Evolutionary conservation across 2,329 filamentous ascomycete species (phyloP).

Genomic region (Phaeosphaeriaceae sp.): DNA sequence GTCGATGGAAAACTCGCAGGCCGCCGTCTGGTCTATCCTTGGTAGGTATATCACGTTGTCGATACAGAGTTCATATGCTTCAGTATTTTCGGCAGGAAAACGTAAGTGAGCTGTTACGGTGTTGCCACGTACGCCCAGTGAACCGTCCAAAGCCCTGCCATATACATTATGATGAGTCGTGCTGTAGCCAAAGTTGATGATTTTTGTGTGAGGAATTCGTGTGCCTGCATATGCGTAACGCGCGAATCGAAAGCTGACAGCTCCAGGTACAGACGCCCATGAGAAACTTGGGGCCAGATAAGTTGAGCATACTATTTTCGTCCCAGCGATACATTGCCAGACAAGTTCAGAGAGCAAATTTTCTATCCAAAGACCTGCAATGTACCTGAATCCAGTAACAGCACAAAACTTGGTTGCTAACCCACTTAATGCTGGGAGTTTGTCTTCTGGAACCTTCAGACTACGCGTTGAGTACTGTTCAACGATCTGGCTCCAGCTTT

Average conservation of each 20-base stretch:
- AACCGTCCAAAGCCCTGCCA: not conserved
- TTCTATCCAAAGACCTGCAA: conserved; percentile 1
- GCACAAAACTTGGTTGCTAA: not conserved
- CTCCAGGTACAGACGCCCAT: conserved; percentile 1
- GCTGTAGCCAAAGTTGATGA: not conserved
- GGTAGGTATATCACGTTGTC: not conserved
- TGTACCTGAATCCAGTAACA: conserved; percentile 1
- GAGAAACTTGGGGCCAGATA: not conserved
- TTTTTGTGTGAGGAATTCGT: not conserved
- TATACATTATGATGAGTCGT: not conserved
- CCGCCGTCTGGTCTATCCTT: not conserved
- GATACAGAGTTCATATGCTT: conserved; percentile 2
- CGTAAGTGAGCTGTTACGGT: not conserved
- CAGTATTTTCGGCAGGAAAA: no score
- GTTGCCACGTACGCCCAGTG: not conserved
- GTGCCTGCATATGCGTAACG: not conserved
- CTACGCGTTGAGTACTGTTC: conserved; percentile 2
- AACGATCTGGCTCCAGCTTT: conserved; percentile 2
- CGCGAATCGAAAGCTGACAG: conserved; percentile 2
- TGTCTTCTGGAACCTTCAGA: not conserved
- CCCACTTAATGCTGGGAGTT: not conserved
- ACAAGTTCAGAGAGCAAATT: not conserved
- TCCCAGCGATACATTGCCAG: not conserved
- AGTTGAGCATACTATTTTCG: not conserved
- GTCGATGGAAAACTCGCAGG: conserved; percentile 3